A percentile compares a stretch with the other conserved stretches of the same genome.
phyloP scores from a whole-genome alignment of 805 yeast genomes.

The Wickerhamiella lipophila region DNA sequence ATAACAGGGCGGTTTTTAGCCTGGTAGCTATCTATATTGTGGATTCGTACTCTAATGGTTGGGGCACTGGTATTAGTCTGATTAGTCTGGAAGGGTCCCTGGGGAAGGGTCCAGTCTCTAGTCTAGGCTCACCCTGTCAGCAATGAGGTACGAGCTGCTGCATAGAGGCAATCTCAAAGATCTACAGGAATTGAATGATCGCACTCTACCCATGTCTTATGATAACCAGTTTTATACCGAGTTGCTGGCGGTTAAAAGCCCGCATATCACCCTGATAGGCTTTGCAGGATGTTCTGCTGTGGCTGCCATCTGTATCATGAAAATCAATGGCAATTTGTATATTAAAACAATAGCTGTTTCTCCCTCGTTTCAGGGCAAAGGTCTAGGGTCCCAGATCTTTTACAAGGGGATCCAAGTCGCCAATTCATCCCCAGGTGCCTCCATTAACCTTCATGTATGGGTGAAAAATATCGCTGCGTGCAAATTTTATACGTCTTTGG shows the following conservation, averaged over 20 bases:
- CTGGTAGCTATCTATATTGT: slow-evolving; percentile 26
- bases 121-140: not conserved
- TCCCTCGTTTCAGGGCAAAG: not conserved
- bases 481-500: slow-evolving; percentile 4
- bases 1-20: slow-evolving; percentile 47
- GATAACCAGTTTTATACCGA: slow-evolving; percentile 1
- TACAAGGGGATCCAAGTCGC: not conserved
- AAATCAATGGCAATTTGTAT: not conserved
- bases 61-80: no score
- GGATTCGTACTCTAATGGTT: slow-evolving; percentile 23
- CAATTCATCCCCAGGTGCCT: not conserved
- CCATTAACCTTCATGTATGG: slow-evolving; percentile 8
- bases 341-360: slow-evolving; percentile 8
- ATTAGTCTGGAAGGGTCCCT: no score
- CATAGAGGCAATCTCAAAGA: not conserved
- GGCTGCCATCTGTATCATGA: not conserved
- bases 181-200: not conserved
- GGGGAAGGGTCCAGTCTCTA: no score
- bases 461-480: not conserved
- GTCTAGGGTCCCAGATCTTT: slow-evolving; percentile 4
- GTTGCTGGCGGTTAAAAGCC: not conserved
- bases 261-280: not conserved
- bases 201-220: not conserved
- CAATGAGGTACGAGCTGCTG: slow-evolving; percentile 3
- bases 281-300: not conserved